Evolutionary conservation across 1,284 basidiomycete species (phyloP).

Genomic region (Tilletia indica): DNA sequence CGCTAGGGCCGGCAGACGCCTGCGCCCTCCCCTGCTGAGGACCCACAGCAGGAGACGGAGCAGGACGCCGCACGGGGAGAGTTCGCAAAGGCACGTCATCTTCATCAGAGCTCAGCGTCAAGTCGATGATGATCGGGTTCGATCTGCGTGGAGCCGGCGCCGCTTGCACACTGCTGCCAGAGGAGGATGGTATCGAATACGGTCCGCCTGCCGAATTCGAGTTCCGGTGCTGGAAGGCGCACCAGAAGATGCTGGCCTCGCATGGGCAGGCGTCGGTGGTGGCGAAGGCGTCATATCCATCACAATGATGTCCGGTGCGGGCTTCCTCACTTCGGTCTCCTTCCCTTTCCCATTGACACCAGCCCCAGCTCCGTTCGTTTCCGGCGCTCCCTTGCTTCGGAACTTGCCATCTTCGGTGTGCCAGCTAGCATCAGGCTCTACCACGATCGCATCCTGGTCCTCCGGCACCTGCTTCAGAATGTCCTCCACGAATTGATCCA

Average conservation of each 20-base stretch:
- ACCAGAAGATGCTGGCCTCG: too few relatives aligned
- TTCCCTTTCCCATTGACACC: not conserved
- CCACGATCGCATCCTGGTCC: slow-evolving; percentile 81
- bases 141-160: not conserved
- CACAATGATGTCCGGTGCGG: not conserved
- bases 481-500: slow-evolving; percentile 79
- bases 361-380: not conserved
- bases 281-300: slow-evolving; percentile 3
- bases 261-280: not conserved
- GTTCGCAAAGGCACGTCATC: not conserved
- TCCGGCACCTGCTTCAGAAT: slow-evolving; percentile 76
- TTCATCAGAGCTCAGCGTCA: slow-evolving; percentile 10
- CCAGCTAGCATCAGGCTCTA: slow-evolving; percentile 94
- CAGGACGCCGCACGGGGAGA: not conserved
- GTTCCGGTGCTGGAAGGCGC: not conserved
- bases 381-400: slow-evolving; percentile 18
- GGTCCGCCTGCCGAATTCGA: not conserved
- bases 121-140: slow-evolving; percentile 2
- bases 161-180: not conserved
- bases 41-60: not conserved
- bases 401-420: slow-evolving; percentile 83
- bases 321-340: not conserved
- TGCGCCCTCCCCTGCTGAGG: not conserved
- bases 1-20: not conserved
- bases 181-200: not conserved